Evolutionary conservation across 2,329 filamentous ascomycete genomes (phyloP), one percentile per base, ranked within the genome.

Genomic region (Sphaerulina populicola): DNA sequence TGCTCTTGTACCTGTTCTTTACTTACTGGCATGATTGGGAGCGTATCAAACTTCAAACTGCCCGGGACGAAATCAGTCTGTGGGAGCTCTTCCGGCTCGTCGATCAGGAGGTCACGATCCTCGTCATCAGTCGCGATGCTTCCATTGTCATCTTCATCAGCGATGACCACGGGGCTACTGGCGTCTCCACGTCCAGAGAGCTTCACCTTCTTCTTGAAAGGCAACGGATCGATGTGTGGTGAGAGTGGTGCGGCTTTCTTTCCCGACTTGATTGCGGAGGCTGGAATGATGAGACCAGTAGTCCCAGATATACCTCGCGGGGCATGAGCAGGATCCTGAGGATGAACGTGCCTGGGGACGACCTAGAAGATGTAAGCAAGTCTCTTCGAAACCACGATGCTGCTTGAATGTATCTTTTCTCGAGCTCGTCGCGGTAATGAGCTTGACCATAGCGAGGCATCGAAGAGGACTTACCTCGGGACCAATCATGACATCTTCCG

Each of bases 11-110:
- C 23, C 23, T 27, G 23, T 27, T 27, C 23, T 4, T 27, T 27
- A 6, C 23, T 27, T 27, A 27, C 23, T 1, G 75, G 69, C n/a
- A 94, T 76, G 49, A 82, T 75, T 0, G 81, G 81, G 5, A 95
- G 72, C 0, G 70, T 76, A 0, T 67, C 70, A 42, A 79, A 73
- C 54, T 88, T 76, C 6, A 94, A 72, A 0, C 72, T 74, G 1
- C 84, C 85, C 0, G 88, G 84, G 1, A 77, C 65, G 60, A 93
- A 94, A 59, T 81, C 75, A 0, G 78, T 82, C 46, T 71, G 61
- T 23, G 39, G 21, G 5, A 10, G n/a, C 40, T 49, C 44, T 53
- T 51, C 57, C 11, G 57, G 55, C 29, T 64, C 62, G 10, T 64
- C 62, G 48, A 61, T 54, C 2, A 78, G 59, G 8, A 77, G 66